A percentile compares a stretch with the other conserved stretches of the same genome.
These are phyloP conservation scores for Pichia membranifaciens DNA, from an alignment of 805 yeast species.

Conservation along the genomic window DNA sequence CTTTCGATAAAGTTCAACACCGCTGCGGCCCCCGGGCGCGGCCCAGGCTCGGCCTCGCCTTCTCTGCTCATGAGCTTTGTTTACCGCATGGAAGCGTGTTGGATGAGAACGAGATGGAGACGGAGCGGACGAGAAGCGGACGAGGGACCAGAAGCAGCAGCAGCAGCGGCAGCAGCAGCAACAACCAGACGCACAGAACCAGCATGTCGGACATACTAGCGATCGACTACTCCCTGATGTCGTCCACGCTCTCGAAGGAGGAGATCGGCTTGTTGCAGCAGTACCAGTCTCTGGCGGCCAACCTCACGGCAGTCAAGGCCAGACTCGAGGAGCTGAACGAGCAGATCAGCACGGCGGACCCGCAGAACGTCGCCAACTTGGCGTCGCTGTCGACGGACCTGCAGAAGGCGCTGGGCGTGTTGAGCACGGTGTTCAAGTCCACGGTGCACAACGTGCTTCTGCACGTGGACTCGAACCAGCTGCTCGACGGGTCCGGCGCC, in stretches of 20 bases:
- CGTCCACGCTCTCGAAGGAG: constrained; percentile 11
- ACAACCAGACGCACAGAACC: too few species aligned
- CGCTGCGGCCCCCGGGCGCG: too few species aligned
- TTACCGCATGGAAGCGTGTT: too few species aligned
- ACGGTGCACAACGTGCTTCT: constrained; percentile 21
- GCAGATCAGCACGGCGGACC: not conserved
- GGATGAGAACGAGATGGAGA: too few species aligned
- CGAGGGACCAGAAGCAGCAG: too few species aligned
- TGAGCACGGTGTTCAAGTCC: constrained; percentile 28
- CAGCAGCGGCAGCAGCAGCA: too few species aligned
- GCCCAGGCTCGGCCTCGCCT: too few species aligned
- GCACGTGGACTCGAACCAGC: constrained; percentile 12
- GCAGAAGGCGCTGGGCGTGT: constrained; percentile 20
- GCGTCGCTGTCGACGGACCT: constrained; percentile 6
- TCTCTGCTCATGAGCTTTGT: too few species aligned
- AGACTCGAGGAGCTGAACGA: constrained; percentile 21
- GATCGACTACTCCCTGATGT: constrained; percentile 6
- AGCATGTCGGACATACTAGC: constrained; percentile 9
- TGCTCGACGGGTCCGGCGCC: not conserved
- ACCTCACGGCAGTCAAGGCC: constrained; percentile 24
- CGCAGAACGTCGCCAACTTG: not conserved
- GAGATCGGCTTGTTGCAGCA: constrained; percentile 34
- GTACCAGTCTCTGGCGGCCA: constrained; percentile 34
- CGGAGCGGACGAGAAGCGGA: too few species aligned
- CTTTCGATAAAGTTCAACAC: too few species aligned